Conservation (phyloP, 371 early-diverging fungal genomes). For the Phascolomyces articulosus region DNA sequence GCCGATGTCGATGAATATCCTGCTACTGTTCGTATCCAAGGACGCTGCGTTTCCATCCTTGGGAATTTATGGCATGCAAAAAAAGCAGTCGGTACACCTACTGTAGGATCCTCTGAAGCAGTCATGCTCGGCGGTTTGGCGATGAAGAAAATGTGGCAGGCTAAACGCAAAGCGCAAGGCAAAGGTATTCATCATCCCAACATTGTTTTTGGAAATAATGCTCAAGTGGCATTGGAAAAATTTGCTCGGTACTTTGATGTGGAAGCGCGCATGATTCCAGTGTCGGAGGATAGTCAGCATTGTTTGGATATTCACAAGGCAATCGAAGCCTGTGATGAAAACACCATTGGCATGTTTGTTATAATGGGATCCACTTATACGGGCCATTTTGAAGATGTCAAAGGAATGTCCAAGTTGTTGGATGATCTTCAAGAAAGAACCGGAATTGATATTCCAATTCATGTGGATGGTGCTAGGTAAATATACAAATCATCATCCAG, state of each 20-base stretch:
- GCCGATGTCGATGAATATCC: slow-evolving; percentile 66
- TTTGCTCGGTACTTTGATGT: slow-evolving; percentile 73
- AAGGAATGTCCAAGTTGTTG: slow-evolving; percentile 51
- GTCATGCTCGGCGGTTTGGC: slow-evolving; percentile 69
- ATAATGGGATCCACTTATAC: slow-evolving; percentile 76
- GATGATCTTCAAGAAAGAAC: slow-evolving; percentile 52
- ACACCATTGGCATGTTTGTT: slow-evolving; percentile 71
- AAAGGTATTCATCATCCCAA: slow-evolving; percentile 64
- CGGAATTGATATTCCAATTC: slow-evolving; percentile 65
- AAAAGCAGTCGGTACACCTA: slow-evolving; percentile 56
- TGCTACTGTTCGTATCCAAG: slow-evolving; percentile 57
- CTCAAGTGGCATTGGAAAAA: slow-evolving; percentile 65
- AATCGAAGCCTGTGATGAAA: slow-evolving; percentile 63
- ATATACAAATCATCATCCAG: too few species aligned
- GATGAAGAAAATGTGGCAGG: slow-evolving; percentile 69
- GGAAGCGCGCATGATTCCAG: slow-evolving; percentile 63
- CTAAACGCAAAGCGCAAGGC: slow-evolving; percentile 43
- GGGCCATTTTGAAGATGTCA: slow-evolving; percentile 75
- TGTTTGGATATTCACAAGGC: slow-evolving; percentile 56
- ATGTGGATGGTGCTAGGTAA: slow-evolving; percentile 70
- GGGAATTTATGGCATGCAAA: slow-evolving; percentile 59
- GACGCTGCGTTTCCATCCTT: slow-evolving; percentile 63
- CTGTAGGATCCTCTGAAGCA: slow-evolving; percentile 70
- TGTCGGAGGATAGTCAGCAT: slow-evolving; percentile 48
- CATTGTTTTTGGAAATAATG: slow-evolving; percentile 67